Evolutionary conservation across 441 rosid genomes (phyloP), one percentile per base, ranked within the genome.

Genomic region (Croton setiger): DNA sequence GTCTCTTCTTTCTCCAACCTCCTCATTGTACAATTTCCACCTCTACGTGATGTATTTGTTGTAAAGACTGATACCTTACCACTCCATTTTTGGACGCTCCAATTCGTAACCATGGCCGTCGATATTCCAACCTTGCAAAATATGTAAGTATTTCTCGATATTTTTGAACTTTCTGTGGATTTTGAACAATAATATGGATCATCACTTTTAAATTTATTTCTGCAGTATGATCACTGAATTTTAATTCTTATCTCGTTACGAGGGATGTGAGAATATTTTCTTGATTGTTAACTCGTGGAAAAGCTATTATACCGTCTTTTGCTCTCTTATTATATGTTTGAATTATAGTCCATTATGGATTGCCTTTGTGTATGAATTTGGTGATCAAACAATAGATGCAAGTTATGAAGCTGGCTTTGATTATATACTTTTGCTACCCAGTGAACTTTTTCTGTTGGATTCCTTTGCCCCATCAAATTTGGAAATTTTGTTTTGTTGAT

Each of bases 61-160:
- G n/a, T n/a, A n/a, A n/a, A n/a, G n/a, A n/a, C n/a, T n/a, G n/a
- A n/a, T n/a, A n/a, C n/a, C n/a, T n/a, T n/a, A n/a, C n/a, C n/a
- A n/a, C n/a, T n/a, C n/a, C n/a, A n/a, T n/a, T n/a, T n/a, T 54
- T 51, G 47, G 12, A 35, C 7, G 3, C 43, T 48, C 31, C 33
- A 18, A 10, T 21, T 23, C 63, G 17, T 10, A 44, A 66, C 44
- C 67, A 85, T 82, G 88, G 76, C 73, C 55, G 57, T 57, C 35
- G 75, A 68, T 70, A 54, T 77, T 68, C 47, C 62, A 2, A 65
- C 75, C 59, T 63, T 79, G 70, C 73, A 77, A 64, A 66, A 73
- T 27, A 79, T 77, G 83, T 75, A 69, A 70, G 75, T 53, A n/a
- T 15, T 4, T 49, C 36, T 18, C 14, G n/a, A 12, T 49, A n/a